Evolutionary conservation across 2,329 filamentous ascomycete species (phyloP), one percentile per base, ranked within the genome.

Genomic region (Fusarium redolens): DNA sequence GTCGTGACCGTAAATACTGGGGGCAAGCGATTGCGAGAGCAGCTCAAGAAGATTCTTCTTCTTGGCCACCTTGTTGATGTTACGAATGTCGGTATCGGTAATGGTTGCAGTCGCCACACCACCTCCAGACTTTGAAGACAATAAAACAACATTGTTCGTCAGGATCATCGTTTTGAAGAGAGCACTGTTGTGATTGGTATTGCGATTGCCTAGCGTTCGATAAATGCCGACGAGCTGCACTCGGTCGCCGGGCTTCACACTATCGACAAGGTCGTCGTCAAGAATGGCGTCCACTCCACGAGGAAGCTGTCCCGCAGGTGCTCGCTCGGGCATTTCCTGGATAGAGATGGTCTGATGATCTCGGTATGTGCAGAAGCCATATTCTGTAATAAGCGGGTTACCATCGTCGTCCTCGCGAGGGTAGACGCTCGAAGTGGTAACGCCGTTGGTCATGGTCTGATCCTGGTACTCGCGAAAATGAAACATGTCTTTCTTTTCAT

Each of bases 291-390:
- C 96, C 22, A 99, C 96, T 62, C 96, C 95, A 60, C 96, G 92
- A 67, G 96, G 96, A 72, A 99, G 88, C 85, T 98, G 96, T 59
- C 96, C 96, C 66, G 96, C 96, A 60, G 96, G 96, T 4, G 96
- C 96, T 76, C 96, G 89, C 83, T 99, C 96, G 1, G 96, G 96
- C 96, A 99, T 99, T 85, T 99, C 96, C 83, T 99, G 96, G 74
- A 99, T 98, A 1, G 96, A 98, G 68, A 99, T 94, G 20, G 94
- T 97, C 82, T 99, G 96, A 80, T 99, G 96, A 81, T 99, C 96
- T 79, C 96, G 90, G 83, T 98, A 99, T 56, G 93, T 96, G 81
- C 92, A 97, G 84, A 97, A 96, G 30, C 96, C 96, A 81, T 98
- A 99, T 80, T 99, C 96, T 7, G 96, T 99, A 65, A 94, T 90